Percentiles rank a stretch among this genome's conserved stretches.
phyloP scores from a whole-genome alignment of 2,329 filamentous ascomycete genomes.

The Ceratocystis cacaofunesta region DNA sequence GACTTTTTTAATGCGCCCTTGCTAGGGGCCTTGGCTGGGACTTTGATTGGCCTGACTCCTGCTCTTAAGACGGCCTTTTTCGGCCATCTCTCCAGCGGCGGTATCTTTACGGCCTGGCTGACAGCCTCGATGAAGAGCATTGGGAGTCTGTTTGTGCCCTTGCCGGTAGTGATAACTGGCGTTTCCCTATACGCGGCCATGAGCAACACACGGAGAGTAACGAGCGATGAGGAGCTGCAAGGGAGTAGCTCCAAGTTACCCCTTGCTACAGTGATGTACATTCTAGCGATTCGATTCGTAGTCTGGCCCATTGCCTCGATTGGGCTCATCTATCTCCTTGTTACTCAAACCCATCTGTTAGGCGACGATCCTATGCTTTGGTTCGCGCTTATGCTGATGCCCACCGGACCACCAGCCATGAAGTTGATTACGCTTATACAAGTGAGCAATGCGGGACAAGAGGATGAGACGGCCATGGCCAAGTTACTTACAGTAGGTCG shows the following conservation, averaged over 20 bases:
- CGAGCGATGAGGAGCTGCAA: constrained; percentile 23
- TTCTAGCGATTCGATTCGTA: constrained; percentile 42
- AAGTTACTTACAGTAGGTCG: constrained; percentile 29
- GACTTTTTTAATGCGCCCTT: constrained; percentile 48
- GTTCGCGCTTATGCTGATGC: constrained; percentile 41
- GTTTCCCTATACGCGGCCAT: constrained; percentile 46
- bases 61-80: constrained; percentile 48
- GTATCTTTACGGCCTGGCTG: constrained; percentile 52
- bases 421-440: constrained; percentile 33
- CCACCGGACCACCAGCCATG: constrained; percentile 33
- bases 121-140: constrained; percentile 46
- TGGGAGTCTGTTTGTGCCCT: constrained; percentile 46
- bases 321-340: constrained; percentile 38
- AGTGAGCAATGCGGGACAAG: constrained; percentile 27
- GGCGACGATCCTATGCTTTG: constrained; percentile 47
- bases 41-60: constrained; percentile 44
- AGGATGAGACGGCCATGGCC: constrained; percentile 30
- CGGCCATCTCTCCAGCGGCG: constrained; percentile 38
- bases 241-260: constrained; percentile 29
- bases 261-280: constrained; percentile 34
- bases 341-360: constrained; percentile 36
- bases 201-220: background rate
- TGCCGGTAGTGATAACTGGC: constrained; percentile 52
- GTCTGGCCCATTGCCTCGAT: constrained; percentile 46
- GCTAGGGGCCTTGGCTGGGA: constrained; percentile 43